Percentiles rank a stretch among this genome's conserved stretches.
Conservation (phyloP, 768 basidiomycete species). For the Holtermannia corniformis region DNA sequence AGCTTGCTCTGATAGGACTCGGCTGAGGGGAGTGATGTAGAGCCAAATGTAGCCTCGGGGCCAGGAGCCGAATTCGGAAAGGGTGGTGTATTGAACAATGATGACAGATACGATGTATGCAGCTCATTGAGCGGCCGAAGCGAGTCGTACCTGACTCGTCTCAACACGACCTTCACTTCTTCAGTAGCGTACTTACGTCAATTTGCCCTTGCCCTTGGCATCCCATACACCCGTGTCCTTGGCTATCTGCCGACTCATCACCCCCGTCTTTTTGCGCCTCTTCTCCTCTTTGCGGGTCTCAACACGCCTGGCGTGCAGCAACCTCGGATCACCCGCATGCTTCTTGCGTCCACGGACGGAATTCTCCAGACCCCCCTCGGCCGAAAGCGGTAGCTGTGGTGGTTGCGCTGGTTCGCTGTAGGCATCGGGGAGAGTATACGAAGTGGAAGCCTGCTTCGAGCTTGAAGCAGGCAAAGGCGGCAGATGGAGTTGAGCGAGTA, state of each 20-base stretch:
- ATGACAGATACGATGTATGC: conserved; percentile 3
- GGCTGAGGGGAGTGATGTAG: conserved; percentile 1
- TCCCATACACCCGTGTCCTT: conserved; percentile 14
- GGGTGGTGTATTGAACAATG: not conserved
- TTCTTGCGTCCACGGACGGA: conserved; percentile 22
- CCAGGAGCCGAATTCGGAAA: conserved; percentile 1
- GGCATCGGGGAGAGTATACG: not conserved
- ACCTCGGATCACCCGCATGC: conserved; percentile 18
- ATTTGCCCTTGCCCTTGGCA: conserved; percentile 4
- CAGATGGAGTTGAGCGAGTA: conserved; percentile 6
- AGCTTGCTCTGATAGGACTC: conserved; percentile 27
- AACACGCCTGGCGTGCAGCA: conserved; percentile 4
- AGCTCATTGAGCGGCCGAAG: conserved; percentile 11
- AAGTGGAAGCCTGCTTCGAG: not conserved
- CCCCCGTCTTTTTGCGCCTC: conserved; percentile 8
- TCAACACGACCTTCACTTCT: not conserved
- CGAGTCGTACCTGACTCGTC: conserved; percentile 2
- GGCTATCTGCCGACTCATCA: conserved; percentile 14
- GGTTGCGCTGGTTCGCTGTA: not conserved
- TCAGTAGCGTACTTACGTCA: not conserved
- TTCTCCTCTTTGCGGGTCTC: conserved; percentile 2
- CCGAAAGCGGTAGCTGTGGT: not conserved
- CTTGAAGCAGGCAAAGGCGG: not conserved
- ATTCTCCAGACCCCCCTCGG: conserved; percentile 1
- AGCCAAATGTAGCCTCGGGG: not conserved